These are phyloP conservation scores for Coprinellus micaceus DNA, from an alignment of 768 basidiomycete species.

Conservation along the genomic window DNA sequence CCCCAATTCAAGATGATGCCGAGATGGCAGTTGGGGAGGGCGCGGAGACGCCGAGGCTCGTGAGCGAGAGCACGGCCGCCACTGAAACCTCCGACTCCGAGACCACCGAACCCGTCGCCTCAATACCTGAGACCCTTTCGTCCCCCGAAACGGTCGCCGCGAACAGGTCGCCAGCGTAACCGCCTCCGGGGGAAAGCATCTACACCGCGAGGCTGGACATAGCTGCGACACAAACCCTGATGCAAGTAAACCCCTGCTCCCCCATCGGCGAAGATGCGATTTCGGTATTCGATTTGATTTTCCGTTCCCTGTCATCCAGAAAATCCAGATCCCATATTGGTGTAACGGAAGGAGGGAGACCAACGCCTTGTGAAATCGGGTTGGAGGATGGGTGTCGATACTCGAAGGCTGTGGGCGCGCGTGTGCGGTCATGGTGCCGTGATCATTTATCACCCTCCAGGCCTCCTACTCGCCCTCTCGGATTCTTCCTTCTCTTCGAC, in stretches of 20 bases:
- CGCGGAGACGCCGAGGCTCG: neutral
- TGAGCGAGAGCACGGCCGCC: neutral
- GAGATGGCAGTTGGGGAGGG: neutral
- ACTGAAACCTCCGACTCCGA: neutral
- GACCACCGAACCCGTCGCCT: neutral
- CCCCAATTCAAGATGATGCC: slow-evolving; percentile 16
- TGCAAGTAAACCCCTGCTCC: neutral
- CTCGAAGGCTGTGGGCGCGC: neutral
- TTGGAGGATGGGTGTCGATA: neutral
- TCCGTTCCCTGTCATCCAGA: slow-evolving; percentile 3
- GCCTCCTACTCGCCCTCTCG: neutral
- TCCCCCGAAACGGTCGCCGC: neutral
- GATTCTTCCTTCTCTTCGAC: neutral
- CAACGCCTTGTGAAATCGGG: too few relatives aligned
- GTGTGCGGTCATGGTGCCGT: too few relatives aligned
- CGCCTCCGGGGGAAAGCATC: neutral
- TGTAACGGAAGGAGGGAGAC: slow-evolving; percentile 2
- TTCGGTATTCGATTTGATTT: neutral
- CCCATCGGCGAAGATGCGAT: neutral
- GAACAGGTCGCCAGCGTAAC: neutral
- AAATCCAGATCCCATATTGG: slow-evolving; percentile 1
- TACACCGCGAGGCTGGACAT: neutral
- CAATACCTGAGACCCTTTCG: neutral
- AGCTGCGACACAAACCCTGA: neutral
- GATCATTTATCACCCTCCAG: too few relatives aligned